Conservation (phyloP, 2,329 filamentous ascomycete species). For the Pseudodiploospora longispora region DNA sequence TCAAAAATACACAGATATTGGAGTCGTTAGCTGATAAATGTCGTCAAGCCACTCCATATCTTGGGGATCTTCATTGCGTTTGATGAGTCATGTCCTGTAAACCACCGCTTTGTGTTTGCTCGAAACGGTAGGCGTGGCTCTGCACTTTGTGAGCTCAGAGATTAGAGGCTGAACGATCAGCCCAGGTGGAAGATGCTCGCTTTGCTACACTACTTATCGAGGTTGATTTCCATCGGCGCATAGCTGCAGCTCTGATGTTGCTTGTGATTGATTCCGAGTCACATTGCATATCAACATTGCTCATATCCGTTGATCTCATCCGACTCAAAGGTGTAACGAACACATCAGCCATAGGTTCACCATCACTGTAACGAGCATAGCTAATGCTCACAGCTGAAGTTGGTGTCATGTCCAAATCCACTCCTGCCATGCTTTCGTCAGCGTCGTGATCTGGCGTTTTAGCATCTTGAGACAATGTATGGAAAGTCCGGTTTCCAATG, state of each 20-base stretch:
- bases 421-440: no score
- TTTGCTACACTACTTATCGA: constrained; percentile 1
- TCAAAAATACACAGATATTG: no score
- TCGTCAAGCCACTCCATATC: no score
- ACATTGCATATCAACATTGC: not conserved
- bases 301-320: constrained; percentile 6
- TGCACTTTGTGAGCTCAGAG: no score
- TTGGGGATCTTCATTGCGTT: no score
- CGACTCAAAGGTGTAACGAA: constrained; percentile 16
- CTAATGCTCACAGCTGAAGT: not conserved
- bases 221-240: constrained; percentile 7
- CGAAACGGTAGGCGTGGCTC: no score
- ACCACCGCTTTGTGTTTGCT: no score
- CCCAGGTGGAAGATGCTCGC: not conserved
- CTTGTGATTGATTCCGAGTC: not conserved
- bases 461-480: no score
- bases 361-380: constrained; percentile 5
- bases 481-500: no score
- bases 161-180: not conserved
- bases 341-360: constrained; percentile 12
- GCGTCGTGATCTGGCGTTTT: no score
- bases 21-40: no score
- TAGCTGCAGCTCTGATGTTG: not conserved
- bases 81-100: no score
- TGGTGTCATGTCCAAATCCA: not conserved